Evolutionary conservation across 2,329 filamentous ascomycete genomes (phyloP).

Genomic region (Ceratocystis diversiconidia): DNA sequence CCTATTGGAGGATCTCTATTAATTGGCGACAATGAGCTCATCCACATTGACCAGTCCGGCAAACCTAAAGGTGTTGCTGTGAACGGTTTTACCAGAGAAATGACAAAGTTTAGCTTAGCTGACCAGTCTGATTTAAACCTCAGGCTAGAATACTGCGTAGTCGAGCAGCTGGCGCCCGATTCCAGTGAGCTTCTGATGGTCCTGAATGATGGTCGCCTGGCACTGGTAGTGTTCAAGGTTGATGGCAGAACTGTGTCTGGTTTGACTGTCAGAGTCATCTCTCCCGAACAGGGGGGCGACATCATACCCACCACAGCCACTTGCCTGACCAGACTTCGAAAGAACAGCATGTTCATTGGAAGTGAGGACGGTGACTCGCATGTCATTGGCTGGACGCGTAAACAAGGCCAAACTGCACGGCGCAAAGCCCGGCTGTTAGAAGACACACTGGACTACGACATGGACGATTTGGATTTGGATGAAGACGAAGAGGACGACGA

Average conservation of each 20-base stretch:
- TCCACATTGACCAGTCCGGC: slow-evolving; percentile 91
- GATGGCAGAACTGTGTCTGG: slow-evolving; percentile 87
- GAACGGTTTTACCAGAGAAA: slow-evolving; percentile 73
- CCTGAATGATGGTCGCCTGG: slow-evolving; percentile 58
- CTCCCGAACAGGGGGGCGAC: slow-evolving; percentile 46
- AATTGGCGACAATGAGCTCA: slow-evolving; percentile 75
- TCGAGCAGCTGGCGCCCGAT: slow-evolving; percentile 63
- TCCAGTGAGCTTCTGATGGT: slow-evolving; percentile 75
- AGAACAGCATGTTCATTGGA: slow-evolving; percentile 64
- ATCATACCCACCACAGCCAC: slow-evolving; percentile 50
- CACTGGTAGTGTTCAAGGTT: slow-evolving; percentile 66
- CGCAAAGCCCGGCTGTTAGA: slow-evolving; percentile 48
- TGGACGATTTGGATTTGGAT: slow-evolving; percentile 34
- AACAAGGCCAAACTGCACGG: slow-evolving; percentile 45
- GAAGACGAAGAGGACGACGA: slow-evolving; percentile 49
- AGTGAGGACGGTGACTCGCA: slow-evolving; percentile 72
- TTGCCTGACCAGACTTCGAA: slow-evolving; percentile 54
- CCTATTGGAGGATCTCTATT: slow-evolving; percentile 82
- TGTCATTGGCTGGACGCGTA: slow-evolving; percentile 65
- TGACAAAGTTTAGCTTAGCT: slow-evolving; percentile 67
- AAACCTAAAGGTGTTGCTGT: slow-evolving; percentile 86
- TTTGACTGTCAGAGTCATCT: slow-evolving; percentile 55
- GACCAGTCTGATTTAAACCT: slow-evolving; percentile 74
- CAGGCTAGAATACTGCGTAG: slow-evolving; percentile 63
- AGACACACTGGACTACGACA: slow-evolving; percentile 34